Evolutionary conservation across 306 rosid genomes (phyloP).

Genomic region (Glycine tomentella): DNA sequence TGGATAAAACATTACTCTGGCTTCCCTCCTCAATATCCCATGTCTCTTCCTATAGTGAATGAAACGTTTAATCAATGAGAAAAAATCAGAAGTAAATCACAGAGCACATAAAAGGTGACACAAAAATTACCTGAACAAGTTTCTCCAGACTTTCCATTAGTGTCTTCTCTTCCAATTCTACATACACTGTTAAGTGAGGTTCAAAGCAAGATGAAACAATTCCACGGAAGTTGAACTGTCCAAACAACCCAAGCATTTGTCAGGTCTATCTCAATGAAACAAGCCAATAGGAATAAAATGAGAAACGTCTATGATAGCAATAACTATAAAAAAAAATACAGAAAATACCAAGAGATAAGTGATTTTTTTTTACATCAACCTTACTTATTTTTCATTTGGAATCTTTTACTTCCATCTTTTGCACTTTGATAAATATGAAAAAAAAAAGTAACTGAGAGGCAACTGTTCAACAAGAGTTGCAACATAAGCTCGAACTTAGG

Average conservation of each 20-base stretch:
- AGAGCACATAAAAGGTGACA: slow-evolving; percentile 27
- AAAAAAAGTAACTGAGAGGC: slow-evolving; percentile 17
- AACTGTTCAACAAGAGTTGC: slow-evolving; percentile 28
- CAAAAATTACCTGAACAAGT: slow-evolving; percentile 85
- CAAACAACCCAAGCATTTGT: slow-evolving; percentile 57
- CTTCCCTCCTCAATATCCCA: slow-evolving; percentile 99
- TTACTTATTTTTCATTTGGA: slow-evolving; percentile 33
- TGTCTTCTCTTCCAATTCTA: slow-evolving; percentile 97
- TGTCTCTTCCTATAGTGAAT: slow-evolving; percentile 80
- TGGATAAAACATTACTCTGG: slow-evolving; percentile 91
- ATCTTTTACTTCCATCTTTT: slow-evolving; percentile 23
- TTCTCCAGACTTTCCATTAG: slow-evolving; percentile 95
- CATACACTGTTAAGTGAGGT: slow-evolving; percentile 88
- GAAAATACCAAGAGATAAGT: slow-evolving; percentile 17
- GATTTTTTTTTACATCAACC: slow-evolving; percentile 21
- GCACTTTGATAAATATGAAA: slow-evolving; percentile 19
- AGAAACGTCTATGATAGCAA: slow-evolving; percentile 26
- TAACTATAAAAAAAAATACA: slow-evolving; percentile 33
- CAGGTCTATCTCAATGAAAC: slow-evolving; percentile 44
- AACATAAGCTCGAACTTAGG: slow-evolving; percentile 13
- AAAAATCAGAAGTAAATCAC: slow-evolving; percentile 33
- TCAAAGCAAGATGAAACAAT: slow-evolving; percentile 99
- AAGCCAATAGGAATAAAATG: slow-evolving; percentile 27
- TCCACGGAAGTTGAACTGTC: slow-evolving; percentile 99
- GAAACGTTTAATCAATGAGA: slow-evolving; percentile 31